A percentile compares a stretch with the other conserved stretches of the same genome.
Conservation (phyloP, 2,329 filamentous ascomycete species). For the Aureobasidium lini region DNA sequence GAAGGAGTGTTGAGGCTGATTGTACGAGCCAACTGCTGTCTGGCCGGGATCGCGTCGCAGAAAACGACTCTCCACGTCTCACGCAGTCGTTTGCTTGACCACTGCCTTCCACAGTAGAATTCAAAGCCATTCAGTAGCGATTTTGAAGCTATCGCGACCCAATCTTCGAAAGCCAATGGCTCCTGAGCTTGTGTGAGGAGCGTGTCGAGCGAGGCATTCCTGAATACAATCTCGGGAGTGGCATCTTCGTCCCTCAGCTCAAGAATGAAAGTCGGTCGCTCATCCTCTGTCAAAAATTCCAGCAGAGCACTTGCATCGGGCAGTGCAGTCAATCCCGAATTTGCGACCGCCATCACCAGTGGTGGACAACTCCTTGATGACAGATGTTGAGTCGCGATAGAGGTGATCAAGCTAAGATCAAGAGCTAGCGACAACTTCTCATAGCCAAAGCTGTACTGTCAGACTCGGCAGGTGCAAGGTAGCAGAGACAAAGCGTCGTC, state of each 20-base stretch:
- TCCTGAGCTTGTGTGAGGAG: neutral
- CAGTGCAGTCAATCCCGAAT: neutral
- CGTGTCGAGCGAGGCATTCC: neutral
- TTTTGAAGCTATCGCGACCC: neutral
- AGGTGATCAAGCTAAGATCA: too few species aligned
- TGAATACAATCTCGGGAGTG: neutral
- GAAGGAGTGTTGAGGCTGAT: neutral
- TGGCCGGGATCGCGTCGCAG: neutral
- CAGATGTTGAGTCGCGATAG: neutral
- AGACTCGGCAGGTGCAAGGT: neutral
- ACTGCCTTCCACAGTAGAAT: neutral
- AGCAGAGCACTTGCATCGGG: neutral
- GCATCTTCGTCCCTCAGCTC: neutral
- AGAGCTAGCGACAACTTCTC: neutral
- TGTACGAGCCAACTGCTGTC: neutral
- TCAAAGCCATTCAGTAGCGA: neutral
- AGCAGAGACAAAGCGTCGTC: neutral
- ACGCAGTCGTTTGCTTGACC: slow-evolving; percentile 1
- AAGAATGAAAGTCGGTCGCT: slow-evolving; percentile 7
- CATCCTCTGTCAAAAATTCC: neutral
- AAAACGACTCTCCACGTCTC: neutral
- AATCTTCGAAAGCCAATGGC: neutral
- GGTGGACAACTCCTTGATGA: neutral
- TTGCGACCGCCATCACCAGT: neutral
- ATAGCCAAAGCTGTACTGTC: neutral